A percentile compares a stretch with the other conserved stretches of the same genome.
Evolutionary conservation across 163 green algal genomes (phyloP).

Genomic region (Scenedesmus sp.): DNA sequence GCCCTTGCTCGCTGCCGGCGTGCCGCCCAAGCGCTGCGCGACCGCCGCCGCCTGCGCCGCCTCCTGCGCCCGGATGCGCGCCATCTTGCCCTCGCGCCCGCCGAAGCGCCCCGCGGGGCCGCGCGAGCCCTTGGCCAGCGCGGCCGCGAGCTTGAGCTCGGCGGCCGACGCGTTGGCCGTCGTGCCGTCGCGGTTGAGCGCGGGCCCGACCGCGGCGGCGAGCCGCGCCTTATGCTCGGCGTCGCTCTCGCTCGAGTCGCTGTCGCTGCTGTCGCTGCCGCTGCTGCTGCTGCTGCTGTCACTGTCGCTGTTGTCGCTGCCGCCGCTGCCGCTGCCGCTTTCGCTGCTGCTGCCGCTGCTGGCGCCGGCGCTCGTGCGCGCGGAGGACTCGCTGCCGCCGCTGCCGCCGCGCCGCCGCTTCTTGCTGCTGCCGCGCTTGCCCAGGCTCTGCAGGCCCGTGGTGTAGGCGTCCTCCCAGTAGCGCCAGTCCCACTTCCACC

Average conservation of each 20-base stretch:
- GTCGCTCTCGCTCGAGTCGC: not conserved
- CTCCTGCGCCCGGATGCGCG: slow-evolving; percentile 78
- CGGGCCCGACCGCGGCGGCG: not conserved
- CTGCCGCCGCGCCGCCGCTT: not conserved
- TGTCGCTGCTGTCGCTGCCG: not conserved
- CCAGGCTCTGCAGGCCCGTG: slow-evolving; percentile 5
- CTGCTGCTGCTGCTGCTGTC: not conserved
- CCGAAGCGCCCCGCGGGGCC: slow-evolving; percentile 53
- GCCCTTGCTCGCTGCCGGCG: slow-evolving; percentile 1
- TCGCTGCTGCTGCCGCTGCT: not conserved
- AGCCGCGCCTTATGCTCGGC: slow-evolving; percentile 14
- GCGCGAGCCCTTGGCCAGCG: slow-evolving; percentile 69
- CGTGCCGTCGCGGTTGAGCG: slow-evolving; percentile 76
- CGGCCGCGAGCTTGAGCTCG: slow-evolving; percentile 71
- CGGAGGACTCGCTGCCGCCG: slow-evolving; percentile 35
- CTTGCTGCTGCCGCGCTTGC: slow-evolving; percentile 16
- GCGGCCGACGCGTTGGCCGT: slow-evolving; percentile 57
- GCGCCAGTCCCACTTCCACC: slow-evolving; percentile 75
- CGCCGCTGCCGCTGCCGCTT: slow-evolving; percentile 5
- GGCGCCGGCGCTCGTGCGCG: not conserved
- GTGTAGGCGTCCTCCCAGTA: slow-evolving; percentile 80
- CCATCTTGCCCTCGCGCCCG: slow-evolving; percentile 82
- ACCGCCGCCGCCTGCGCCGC: slow-evolving; percentile 49
- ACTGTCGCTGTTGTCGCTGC: not conserved
- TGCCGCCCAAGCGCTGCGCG: slow-evolving; percentile 37